phyloP scores from a whole-genome alignment of 2,329 filamentous ascomycete genomes.

The Botrytis cinerea region DNA sequence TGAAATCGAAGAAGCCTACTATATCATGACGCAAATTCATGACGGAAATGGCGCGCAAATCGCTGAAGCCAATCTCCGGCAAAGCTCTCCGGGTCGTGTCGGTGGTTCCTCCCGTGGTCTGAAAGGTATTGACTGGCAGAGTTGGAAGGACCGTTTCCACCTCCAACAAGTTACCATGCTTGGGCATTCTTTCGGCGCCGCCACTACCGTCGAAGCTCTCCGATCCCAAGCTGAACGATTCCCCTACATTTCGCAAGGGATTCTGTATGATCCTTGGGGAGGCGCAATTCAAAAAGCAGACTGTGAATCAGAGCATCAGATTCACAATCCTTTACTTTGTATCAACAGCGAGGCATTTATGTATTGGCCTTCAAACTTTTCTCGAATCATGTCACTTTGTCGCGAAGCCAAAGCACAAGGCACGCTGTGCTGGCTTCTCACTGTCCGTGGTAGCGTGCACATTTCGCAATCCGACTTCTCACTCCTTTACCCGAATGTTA shows the following conservation, averaged over 20 bases:
- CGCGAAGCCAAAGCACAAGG: slow-evolving; percentile 54
- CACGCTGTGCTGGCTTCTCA: slow-evolving; percentile 52
- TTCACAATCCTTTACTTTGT: slow-evolving; percentile 58
- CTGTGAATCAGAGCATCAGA: slow-evolving; percentile 48
- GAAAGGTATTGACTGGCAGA: slow-evolving; percentile 54
- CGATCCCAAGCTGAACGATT: slow-evolving; percentile 54
- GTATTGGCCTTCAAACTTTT: slow-evolving; percentile 67
- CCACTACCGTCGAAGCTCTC: slow-evolving; percentile 62
- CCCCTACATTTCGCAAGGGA: slow-evolving; percentile 60
- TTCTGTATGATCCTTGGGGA: slow-evolving; percentile 68
- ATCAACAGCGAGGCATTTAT: slow-evolving; percentile 71
- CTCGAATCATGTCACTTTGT: slow-evolving; percentile 57
- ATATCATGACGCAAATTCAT: slow-evolving; percentile 57
- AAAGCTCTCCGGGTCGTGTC: slow-evolving; percentile 51
- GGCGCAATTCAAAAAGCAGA: slow-evolving; percentile 48
- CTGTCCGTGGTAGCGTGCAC: slow-evolving; percentile 62
- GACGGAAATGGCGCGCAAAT: slow-evolving; percentile 55
- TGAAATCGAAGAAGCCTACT: slow-evolving; percentile 65
- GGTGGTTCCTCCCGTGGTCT: slow-evolving; percentile 62
- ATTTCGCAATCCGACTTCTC: slow-evolving; percentile 68
- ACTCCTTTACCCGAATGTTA: slow-evolving; percentile 61
- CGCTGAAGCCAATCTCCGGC: slow-evolving; percentile 54
- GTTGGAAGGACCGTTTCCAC: slow-evolving; percentile 59
- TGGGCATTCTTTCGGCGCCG: slow-evolving; percentile 68
- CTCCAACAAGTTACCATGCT: slow-evolving; percentile 60